A percentile compares a stretch with the other conserved stretches of the same genome.
phyloP scores from a whole-genome alignment of 768 basidiomycete genomes.

The Amanita pseudoporphyria region DNA sequence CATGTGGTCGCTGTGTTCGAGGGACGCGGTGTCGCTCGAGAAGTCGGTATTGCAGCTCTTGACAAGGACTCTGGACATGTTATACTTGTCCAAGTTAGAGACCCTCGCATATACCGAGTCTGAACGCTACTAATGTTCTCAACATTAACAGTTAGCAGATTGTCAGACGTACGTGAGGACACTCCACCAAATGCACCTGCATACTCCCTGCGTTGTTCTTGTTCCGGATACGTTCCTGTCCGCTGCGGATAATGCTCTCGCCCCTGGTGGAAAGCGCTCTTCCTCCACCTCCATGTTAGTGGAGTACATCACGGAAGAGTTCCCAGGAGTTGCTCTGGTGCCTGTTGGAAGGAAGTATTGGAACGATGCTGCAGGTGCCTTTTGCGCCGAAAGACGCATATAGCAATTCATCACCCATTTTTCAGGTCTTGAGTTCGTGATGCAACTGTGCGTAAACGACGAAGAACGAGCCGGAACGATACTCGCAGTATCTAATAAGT shows the following conservation, averaged over 20 bases:
- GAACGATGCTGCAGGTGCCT: conserved; percentile 70
- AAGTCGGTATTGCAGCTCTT: conserved; percentile 84
- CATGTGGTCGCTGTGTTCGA: conserved; percentile 67
- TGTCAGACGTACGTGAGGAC: conserved; percentile 86
- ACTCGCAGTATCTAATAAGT: conserved; percentile 74
- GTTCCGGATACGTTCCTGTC: conserved; percentile 79
- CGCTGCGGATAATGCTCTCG: conserved; percentile 36
- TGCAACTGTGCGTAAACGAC: conserved; percentile 70
- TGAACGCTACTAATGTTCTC: conserved; percentile 5
- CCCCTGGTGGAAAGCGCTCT: conserved; percentile 34
- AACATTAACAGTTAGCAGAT: conserved; percentile 62
- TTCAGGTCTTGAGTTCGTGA: conserved; percentile 64
- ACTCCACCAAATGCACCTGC: conserved; percentile 75
- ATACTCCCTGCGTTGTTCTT: conserved; percentile 60
- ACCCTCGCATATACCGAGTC: background rate
- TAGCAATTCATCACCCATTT: conserved; percentile 1
- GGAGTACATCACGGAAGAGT: conserved; percentile 65
- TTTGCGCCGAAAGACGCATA: background rate
- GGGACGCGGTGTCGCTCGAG: conserved; percentile 68
- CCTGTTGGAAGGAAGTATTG: conserved; percentile 73
- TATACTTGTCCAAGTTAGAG: conserved; percentile 65
- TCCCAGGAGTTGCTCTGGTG: conserved; percentile 56
- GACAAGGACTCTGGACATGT: conserved; percentile 71
- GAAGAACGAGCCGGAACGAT: conserved; percentile 76
- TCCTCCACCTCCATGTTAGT: conserved; percentile 53